Base-by-base conservation (phyloP, 2,329 filamentous ascomycete species). In the Trichophyton mentagrophytes region DNA sequence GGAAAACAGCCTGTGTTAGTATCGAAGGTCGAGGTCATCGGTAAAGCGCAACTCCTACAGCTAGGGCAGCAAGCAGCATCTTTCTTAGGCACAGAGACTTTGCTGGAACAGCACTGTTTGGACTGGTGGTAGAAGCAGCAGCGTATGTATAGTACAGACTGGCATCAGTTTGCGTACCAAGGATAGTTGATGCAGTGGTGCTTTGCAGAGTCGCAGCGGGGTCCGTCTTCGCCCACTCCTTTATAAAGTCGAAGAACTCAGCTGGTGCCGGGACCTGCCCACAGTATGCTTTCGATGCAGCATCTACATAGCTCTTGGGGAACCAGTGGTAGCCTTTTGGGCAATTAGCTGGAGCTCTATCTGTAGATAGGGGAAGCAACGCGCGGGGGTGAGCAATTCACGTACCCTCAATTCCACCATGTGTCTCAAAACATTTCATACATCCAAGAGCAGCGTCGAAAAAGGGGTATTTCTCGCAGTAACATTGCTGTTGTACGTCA, bases 321-420 rank as follows among this genome's bases (percentile, higher is more conserved):
- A 58, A 58, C 57, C 57, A 58, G 22, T 58, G 57, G 30, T 58
- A 58, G 4, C 57, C 57, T 58, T 38, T 58, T 58, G 5, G 4
- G 4, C 4, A 3, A 8, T 58, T 20, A 44, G 25, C n/a, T 46
- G 22, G 30, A n/a, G 17, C 4, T 27, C 17, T 11, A 44, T 22
- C 20, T 13, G 4, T 15, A 51, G 25, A 49, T 3, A 49, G 7
- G 20, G 27, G 27, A 7, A 2, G 33, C 33, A 51, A 15, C 4
- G 7, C 22, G 3, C 20, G 3, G 46, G 11, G 11, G 5, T 11
- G 9, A 22, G 11, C 11, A 51, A 51, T 51, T 17, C 9, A 27
- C 9, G 20, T 58, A 58, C 57, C 57, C 13, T 44, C 57, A 30
- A 58, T 46, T 46, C 57, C 57, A n/a, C 57, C 57, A 27, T 58